Evolutionary conservation across 148 eudicot genomes (phyloP), one percentile per base, ranked within the genome.

Genomic region (Bassia scoparia): DNA sequence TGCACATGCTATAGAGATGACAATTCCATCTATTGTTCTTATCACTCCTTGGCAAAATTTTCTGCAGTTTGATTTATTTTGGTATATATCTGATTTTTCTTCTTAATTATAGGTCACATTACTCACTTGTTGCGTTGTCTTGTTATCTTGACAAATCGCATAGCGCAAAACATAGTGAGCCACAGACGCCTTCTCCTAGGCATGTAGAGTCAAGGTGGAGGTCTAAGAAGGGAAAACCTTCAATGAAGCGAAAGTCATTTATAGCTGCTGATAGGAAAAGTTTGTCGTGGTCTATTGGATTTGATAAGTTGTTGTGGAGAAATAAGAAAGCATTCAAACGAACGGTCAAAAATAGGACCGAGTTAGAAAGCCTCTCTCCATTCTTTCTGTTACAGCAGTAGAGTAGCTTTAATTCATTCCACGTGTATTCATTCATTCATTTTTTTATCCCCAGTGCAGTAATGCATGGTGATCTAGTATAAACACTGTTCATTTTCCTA

Each of bases 271-370:
- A 77, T 35, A 59, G 66, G 41, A 66, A 68, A 54, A 49, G 49
- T 13, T 14, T 23, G 7, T 66, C 69, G 68, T 66, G 48, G 77
- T 71, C 79, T 38, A 70, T 78, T 70, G 86, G 84, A 61, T 73
- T 80, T 26, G 92, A 86, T 68, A 69, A 72, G 61, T 83, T 92
- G 70, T 77, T 87, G 27, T 96, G 99, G 99, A 86, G 86, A 79
- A 88, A 81, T 68, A 87, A 87, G 34, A 96, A 89, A 84, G 88
- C 89, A 58, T 87, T 80, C 62, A 92, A 87, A 81, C 86, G 99
- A 83, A 82, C 70, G 27, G 86, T 89, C 75, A 84, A 81, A 80
- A 96, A 81, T 85, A 90, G 99, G 58, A 69, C 85, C 24, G 89
- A 90, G 67, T 81, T 96, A 33, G 79, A 80, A 26, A 81, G 76